Base-by-base conservation (phyloP, 2,329 filamentous ascomycete species). In the Aureobasidium sp. region DNA sequence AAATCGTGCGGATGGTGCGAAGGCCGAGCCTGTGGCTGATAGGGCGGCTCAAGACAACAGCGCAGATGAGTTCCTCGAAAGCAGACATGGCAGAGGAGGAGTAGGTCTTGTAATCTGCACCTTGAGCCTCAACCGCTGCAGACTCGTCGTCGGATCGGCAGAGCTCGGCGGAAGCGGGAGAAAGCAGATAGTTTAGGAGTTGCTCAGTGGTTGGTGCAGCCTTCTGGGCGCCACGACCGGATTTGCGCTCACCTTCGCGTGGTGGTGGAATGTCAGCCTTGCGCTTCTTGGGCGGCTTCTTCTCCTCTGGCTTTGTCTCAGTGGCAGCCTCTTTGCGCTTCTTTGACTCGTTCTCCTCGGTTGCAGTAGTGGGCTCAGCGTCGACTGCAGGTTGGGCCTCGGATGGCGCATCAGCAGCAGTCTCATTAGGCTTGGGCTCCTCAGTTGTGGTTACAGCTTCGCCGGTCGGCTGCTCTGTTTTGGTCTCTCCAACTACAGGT, bases 31-130 rank as follows among this genome's bases (percentile, higher is more conserved):
- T 70, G 64, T 80, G 77, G 12, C 73, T 73, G 50, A 79, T 77
- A 0, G 78, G 77, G 9, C 77, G 73, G 10, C 74, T 77, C 6
- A 80, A 70, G 17, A 80, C 69, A 36, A 78, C 70, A 9, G 78
- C 76, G 61, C 72, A 74, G 32, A 79, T 66, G 1, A 80, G 72
- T 64, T 80, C 76, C 67, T 80, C 75, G 65, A 78, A 79, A 0
- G 77, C 73, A 6, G 69, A 76, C 17, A 77, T 66, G 1, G 67
- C 66, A 9, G 67, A 65, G 36, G 67, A 65, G 12, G 70, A 69
- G 64, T 75, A 75, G 4, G 72, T 73, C 5, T 67, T 68, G 41
- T 70, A 66, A 15, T 71, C 63, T 20, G 63, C 46, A 24, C 67
- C 68, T 3, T 66, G 65, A 2, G 64, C 29, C 27, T 69, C 34